Conservation (phyloP, 495 filamentous ascomycete genomes). For the Xeromyces bisporus region DNA sequence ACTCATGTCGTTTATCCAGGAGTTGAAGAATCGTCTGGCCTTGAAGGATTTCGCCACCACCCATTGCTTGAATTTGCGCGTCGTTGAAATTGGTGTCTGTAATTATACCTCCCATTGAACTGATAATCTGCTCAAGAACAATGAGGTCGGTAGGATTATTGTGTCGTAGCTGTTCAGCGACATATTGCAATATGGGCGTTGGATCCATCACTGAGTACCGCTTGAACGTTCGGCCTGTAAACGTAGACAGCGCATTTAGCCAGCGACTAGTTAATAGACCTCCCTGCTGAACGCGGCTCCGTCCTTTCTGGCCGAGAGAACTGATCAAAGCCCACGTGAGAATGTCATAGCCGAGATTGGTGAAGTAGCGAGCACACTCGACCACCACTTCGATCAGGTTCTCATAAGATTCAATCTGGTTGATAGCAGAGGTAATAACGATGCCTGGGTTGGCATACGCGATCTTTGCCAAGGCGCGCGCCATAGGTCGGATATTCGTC, state of each 20-base stretch:
- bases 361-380: constrained; percentile 85
- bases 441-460: constrained; percentile 76
- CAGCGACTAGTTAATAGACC: constrained; percentile 79
- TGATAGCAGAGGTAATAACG: constrained; percentile 72
- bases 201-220: constrained; percentile 68
- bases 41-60: constrained; percentile 64
- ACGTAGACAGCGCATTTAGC: constrained; percentile 68
- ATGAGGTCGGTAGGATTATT: constrained; percentile 77
- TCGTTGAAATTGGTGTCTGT: constrained; percentile 76
- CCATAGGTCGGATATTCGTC: constrained; percentile 71
- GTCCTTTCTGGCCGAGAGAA: constrained; percentile 53
- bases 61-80: constrained; percentile 66
- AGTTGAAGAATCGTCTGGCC: constrained; percentile 61
- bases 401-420: constrained; percentile 77
- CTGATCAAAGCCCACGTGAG: constrained; percentile 77
- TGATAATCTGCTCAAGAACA: constrained; percentile 73
- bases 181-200: constrained; percentile 73
- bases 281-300: constrained; percentile 63
- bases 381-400: constrained; percentile 88
- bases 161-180: constrained; percentile 60
- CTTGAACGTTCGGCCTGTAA: constrained; percentile 75
- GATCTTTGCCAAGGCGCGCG: constrained; percentile 69
- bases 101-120: constrained; percentile 82
- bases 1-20: constrained; percentile 60
- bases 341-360: constrained; percentile 80